Conservation (phyloP, 331 rosid species). For the Erythrophleum ivorense region DNA sequence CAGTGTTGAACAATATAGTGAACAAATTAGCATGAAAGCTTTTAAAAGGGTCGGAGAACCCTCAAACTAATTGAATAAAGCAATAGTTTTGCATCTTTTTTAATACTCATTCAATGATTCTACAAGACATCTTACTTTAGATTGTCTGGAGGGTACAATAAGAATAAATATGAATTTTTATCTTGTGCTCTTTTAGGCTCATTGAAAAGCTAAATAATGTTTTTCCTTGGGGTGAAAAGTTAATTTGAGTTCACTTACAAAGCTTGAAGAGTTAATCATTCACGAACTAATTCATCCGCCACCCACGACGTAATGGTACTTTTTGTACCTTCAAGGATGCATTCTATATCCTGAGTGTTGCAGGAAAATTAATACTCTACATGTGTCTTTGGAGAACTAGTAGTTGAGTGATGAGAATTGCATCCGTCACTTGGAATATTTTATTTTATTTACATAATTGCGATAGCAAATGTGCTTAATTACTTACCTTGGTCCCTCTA, state of each 20-base stretch:
- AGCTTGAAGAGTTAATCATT: conserved; percentile 15
- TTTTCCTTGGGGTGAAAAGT: conserved; percentile 44
- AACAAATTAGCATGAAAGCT: conserved; percentile 7
- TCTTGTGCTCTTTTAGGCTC: conserved; percentile 37
- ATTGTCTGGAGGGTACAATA: conserved; percentile 39
- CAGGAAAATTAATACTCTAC: neutral
- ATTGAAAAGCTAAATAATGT: conserved; percentile 43
- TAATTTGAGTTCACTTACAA: conserved; percentile 20
- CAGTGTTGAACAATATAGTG: conserved; percentile 28
- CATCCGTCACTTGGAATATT: neutral
- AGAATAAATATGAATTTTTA: conserved; percentile 24
- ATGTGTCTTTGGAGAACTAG: neutral
- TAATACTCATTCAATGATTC: conserved; percentile 49
- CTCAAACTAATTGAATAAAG: conserved; percentile 39
- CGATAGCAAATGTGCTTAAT: neutral
- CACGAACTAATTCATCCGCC: neutral
- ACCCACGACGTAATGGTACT: neutral
- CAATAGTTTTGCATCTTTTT: conserved; percentile 23
- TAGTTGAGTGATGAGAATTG: no score
- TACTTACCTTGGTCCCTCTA: no score
- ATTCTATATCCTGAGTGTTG: neutral
- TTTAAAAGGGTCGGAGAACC: conserved; percentile 15
- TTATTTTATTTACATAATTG: neutral
- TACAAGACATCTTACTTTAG: conserved; percentile 51
- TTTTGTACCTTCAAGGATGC: neutral